Conservation (phyloP, 2,329 filamentous ascomycete species). For the Rhynchosporium agropyri region DNA sequence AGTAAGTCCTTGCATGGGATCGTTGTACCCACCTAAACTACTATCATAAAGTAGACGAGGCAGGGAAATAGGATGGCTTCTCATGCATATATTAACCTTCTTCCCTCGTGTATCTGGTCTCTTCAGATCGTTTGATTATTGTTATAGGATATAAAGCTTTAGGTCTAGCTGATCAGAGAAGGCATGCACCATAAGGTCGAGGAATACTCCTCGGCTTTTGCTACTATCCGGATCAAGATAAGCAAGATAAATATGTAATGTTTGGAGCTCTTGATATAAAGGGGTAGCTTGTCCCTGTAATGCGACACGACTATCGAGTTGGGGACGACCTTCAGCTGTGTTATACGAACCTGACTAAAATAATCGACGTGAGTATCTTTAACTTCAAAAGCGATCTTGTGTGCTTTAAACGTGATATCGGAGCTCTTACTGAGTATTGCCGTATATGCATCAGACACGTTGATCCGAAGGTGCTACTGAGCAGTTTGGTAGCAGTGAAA, state of each 20-base stretch:
- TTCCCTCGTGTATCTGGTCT: too few relatives aligned
- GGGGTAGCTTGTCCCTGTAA: conserved; percentile 3
- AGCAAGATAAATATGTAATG: conserved; percentile 1
- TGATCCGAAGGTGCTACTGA: background rate
- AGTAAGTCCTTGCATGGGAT: too few relatives aligned
- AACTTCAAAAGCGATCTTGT: background rate
- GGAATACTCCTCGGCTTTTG: background rate
- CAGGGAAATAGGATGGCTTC: too few relatives aligned
- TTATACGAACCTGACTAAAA: background rate
- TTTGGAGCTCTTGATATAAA: background rate
- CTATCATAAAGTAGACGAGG: too few relatives aligned
- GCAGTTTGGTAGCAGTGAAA: background rate
- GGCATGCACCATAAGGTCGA: background rate
- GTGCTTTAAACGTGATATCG: background rate
- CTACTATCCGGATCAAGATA: background rate
- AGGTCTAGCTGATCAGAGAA: background rate
- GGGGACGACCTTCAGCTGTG: background rate
- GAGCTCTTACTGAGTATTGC: background rate
- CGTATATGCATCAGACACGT: background rate
- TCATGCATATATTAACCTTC: too few relatives aligned
- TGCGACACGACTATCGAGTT: background rate
- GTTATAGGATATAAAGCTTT: background rate
- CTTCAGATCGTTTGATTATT: too few relatives aligned
- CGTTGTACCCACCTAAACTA: too few relatives aligned
- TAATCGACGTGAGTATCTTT: background rate